These are phyloP conservation scores for Suhomyces terraborum DNA, from an alignment of 1,139 yeast genomes.

Conservation along the genomic window DNA sequence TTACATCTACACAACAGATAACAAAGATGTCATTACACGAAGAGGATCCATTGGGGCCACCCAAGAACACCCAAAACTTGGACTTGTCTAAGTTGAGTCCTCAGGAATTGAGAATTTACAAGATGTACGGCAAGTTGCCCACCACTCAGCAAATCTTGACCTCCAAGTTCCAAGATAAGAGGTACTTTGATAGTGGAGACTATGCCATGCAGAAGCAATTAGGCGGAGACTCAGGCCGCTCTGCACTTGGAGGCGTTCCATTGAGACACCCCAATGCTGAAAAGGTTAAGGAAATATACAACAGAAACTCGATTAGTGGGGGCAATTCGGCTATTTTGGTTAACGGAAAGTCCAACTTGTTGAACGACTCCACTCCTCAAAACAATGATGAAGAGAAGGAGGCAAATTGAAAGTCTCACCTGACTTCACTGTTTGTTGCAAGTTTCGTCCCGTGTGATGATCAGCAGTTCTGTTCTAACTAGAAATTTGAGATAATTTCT, in stretches of 20 bases:
- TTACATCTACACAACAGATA: not conserved
- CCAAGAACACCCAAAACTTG: slow-evolving; percentile 47
- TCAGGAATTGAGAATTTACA: slow-evolving; percentile 69
- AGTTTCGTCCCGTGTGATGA: not conserved
- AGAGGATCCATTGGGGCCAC: slow-evolving; percentile 53
- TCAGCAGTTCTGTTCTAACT: not conserved
- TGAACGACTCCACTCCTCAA: slow-evolving; percentile 44
- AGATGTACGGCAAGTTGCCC: slow-evolving; percentile 87
- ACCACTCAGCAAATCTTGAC: slow-evolving; percentile 79
- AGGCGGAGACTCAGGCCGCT: slow-evolving; percentile 30
- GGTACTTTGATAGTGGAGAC: slow-evolving; percentile 96
- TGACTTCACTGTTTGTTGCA: not conserved
- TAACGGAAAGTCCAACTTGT: slow-evolving; percentile 50
- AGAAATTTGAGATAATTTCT: not conserved
- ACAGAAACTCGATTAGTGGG: slow-evolving; percentile 48
- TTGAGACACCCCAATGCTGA: slow-evolving; percentile 53
- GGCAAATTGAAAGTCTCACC: slow-evolving; percentile 10
- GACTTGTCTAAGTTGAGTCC: slow-evolving; percentile 63
- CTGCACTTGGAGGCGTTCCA: slow-evolving; percentile 37
- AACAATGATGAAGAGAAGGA: slow-evolving; percentile 25
- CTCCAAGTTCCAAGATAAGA: slow-evolving; percentile 81
- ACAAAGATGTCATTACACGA: slow-evolving; percentile 26
- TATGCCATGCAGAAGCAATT: slow-evolving; percentile 82
- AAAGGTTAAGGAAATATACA: slow-evolving; percentile 50
- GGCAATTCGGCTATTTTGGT: slow-evolving; percentile 46